phyloP scores from a whole-genome alignment of 2,329 filamentous ascomycete species.

The Nemania sp. region DNA sequence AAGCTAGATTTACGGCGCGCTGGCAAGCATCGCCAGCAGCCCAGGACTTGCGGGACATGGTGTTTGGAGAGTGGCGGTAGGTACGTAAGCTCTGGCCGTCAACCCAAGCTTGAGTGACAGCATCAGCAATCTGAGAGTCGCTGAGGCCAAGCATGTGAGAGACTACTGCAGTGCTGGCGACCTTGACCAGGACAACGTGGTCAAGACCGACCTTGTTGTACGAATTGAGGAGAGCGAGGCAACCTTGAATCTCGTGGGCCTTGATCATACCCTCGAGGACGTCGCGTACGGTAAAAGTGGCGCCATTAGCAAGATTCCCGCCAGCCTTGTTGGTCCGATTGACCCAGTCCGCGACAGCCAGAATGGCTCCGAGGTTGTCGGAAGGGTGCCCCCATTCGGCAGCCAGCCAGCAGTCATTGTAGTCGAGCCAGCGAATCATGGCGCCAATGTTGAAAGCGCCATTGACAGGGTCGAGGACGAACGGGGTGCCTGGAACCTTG shows the following conservation, averaged over 20 bases:
- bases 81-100: constrained; percentile 95
- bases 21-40: constrained; percentile 98
- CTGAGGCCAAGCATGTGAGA: constrained; percentile 91
- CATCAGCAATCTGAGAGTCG: constrained; percentile 91
- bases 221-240: constrained; percentile 94
- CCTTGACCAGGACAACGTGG: constrained; percentile 97
- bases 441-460: constrained; percentile 98
- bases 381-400: constrained; percentile 99
- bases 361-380: constrained; percentile 95
- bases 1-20: constrained; percentile 84
- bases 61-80: constrained; percentile 97
- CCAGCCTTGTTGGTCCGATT: constrained; percentile 81
- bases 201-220: constrained; percentile 99
- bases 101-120: constrained; percentile 95
- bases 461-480: constrained; percentile 92
- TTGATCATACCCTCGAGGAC: constrained; percentile 98
- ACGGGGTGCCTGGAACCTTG: constrained; percentile 87
- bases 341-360: constrained; percentile 96
- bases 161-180: constrained; percentile 90
- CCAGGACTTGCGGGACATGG: constrained; percentile 99
- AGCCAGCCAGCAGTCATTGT: constrained; percentile 99
- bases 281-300: constrained; percentile 85
- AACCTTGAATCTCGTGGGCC: constrained; percentile 98
- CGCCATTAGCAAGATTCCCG: constrained; percentile 81
- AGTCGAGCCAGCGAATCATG: constrained; percentile 99